Conservation (phyloP, 257 asterid species). For the Mitragyna speciosa region DNA sequence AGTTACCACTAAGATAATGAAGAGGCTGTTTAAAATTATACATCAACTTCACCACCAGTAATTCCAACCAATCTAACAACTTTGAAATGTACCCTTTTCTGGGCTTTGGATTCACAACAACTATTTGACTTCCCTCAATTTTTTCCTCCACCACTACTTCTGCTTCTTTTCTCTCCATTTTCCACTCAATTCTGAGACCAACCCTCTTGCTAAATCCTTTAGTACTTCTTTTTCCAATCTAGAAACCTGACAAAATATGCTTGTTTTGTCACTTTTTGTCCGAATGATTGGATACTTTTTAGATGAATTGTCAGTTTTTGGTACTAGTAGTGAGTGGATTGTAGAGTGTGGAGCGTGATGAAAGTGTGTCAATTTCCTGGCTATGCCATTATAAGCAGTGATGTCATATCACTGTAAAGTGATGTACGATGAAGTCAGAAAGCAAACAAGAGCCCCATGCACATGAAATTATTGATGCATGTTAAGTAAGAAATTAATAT, state of each 20-base stretch:
- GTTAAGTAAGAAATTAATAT: no score
- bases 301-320: not conserved
- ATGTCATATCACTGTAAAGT: no score
- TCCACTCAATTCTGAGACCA: not conserved
- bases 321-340: not conserved
- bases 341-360: not conserved
- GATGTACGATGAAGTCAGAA: no score
- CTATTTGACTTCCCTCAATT: no score
- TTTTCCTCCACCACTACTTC: conserved; percentile 34
- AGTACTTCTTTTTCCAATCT: not conserved
- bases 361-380: not conserved
- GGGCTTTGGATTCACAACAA: conserved; percentile 70
- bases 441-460: no score
- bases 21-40: conserved; percentile 63
- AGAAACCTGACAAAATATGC: not conserved
- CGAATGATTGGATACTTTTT: not conserved
- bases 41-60: conserved; percentile 66
- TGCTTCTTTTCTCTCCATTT: conserved; percentile 38
- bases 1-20: conserved; percentile 75
- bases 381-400: not conserved
- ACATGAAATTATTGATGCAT: no score
- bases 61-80: conserved; percentile 75
- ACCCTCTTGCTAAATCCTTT: not conserved
- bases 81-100: conserved; percentile 54
- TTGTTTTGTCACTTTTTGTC: not conserved